phyloP scores from a whole-genome alignment of 139 green algal genomes.

The Chlorella sp. region DNA sequence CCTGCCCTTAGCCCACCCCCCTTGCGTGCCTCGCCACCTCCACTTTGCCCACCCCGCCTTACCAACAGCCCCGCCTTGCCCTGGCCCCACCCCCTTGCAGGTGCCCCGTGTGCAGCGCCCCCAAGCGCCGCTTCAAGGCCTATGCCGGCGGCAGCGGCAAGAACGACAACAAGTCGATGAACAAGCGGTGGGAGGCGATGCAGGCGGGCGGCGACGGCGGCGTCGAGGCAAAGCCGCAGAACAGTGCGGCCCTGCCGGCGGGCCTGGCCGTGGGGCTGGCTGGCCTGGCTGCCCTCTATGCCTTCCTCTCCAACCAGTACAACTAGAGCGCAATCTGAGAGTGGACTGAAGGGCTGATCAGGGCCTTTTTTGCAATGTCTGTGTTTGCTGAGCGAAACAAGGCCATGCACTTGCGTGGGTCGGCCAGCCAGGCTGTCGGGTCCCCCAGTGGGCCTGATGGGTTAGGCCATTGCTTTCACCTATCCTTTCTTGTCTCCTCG shows the following conservation, averaged over 20 bases:
- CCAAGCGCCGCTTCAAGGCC: slow-evolving; percentile 51
- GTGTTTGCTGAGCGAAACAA: background rate
- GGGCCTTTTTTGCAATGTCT: background rate
- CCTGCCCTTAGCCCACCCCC: background rate
- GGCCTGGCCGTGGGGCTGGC: slow-evolving; percentile 19
- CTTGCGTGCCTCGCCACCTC: background rate
- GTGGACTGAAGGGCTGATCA: background rate
- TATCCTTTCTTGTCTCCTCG: background rate
- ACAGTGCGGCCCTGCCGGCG: background rate
- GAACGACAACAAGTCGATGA: slow-evolving; percentile 44
- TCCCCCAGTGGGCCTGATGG: background rate
- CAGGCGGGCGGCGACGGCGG: slow-evolving; percentile 5
- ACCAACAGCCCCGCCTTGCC: background rate
- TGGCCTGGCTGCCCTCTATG: slow-evolving; percentile 30
- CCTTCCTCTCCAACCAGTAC: slow-evolving; percentile 27
- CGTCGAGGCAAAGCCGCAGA: background rate
- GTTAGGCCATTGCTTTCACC: background rate
- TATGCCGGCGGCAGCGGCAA: slow-evolving; percentile 12
- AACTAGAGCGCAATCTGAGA: background rate
- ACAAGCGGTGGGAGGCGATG: slow-evolving; percentile 18
- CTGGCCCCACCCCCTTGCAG: background rate
- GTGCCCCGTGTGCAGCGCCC: slow-evolving; percentile 46
- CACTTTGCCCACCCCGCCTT: too few relatives aligned
- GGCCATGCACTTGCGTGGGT: background rate
- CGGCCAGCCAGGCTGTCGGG: too few relatives aligned